A percentile compares a stretch with the other conserved stretches of the same genome.
Conservation (phyloP, 2,329 filamentous ascomycete species). For the Talaromyces marneffei region DNA sequence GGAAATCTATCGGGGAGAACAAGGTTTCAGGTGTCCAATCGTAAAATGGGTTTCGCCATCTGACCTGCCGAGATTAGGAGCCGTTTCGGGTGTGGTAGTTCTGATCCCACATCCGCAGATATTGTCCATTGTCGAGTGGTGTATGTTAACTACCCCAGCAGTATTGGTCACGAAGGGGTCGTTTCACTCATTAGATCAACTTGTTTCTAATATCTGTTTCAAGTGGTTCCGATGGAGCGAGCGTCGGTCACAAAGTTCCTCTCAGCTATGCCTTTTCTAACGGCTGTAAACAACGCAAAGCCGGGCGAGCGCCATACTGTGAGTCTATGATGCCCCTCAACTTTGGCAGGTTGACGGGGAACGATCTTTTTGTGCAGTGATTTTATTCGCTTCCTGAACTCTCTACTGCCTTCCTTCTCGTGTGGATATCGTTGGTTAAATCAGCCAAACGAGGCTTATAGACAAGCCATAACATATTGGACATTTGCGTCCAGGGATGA, state of each 20-base stretch:
- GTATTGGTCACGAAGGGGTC: neutral
- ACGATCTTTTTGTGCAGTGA: neutral
- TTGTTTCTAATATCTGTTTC: neutral
- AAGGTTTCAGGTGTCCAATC: neutral
- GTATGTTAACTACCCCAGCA: neutral
- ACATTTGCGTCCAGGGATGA: too few relatives aligned
- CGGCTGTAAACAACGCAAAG: neutral
- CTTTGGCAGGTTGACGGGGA: neutral
- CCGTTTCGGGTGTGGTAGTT: neutral
- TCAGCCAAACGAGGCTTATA: neutral
- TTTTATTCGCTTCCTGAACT: neutral
- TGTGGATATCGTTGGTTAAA: neutral
- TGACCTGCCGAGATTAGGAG: neutral
- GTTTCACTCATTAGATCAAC: too few relatives aligned
- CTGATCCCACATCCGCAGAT: neutral
- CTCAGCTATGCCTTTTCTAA: neutral
- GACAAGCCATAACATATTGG: slow-evolving; percentile 6
- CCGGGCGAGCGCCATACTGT: neutral
- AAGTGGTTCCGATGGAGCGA: neutral
- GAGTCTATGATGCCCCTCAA: neutral
- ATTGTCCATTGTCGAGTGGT: too few relatives aligned
- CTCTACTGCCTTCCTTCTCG: neutral
- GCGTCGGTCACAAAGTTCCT: neutral
- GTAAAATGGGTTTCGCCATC: too few relatives aligned
- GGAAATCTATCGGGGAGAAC: neutral